Conservation (phyloP, 1,284 basidiomycete genomes). For the Leccinum huronense region DNA sequence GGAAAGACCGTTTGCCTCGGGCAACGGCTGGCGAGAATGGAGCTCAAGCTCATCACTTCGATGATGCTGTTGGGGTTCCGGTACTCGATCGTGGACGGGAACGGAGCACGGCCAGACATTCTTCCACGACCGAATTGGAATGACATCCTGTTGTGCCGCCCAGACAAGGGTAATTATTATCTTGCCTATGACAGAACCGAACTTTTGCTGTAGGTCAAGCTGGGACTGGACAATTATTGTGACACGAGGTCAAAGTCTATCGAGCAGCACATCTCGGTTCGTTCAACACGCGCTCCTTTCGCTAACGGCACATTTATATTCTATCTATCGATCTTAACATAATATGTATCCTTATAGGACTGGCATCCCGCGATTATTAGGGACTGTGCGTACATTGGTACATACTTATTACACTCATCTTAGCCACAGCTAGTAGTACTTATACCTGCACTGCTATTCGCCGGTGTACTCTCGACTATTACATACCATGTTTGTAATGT, state of each 20-base stretch:
- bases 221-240: conserved; percentile 20
- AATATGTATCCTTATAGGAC: conserved; percentile 7
- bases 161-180: conserved; percentile 51
- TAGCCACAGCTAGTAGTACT: conserved; percentile 12
- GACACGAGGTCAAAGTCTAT: conserved; percentile 14
- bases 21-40: conserved; percentile 65
- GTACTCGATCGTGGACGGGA: conserved; percentile 51
- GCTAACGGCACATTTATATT: conserved; percentile 21
- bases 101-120: conserved; percentile 43
- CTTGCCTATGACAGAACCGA: conserved; percentile 45
- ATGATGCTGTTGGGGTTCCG: conserved; percentile 63
- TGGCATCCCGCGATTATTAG: conserved; percentile 16
- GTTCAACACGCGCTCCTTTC: conserved; percentile 15
- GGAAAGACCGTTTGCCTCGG: conserved; percentile 68
- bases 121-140: conserved; percentile 72
- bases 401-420: conserved; percentile 6
- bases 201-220: conserved; percentile 28
- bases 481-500: conserved; percentile 11
- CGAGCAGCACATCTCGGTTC: conserved; percentile 16
- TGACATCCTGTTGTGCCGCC: conserved; percentile 64
- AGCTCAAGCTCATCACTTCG: conserved; percentile 65
- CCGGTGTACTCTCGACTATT: conserved; percentile 16
- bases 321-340: conserved; percentile 23
- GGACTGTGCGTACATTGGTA: conserved; percentile 19
- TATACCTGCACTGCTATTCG: conserved; percentile 15